Conservation (phyloP, 2,329 filamentous ascomycete species). For the Penicillium sclerotigenum region DNA sequence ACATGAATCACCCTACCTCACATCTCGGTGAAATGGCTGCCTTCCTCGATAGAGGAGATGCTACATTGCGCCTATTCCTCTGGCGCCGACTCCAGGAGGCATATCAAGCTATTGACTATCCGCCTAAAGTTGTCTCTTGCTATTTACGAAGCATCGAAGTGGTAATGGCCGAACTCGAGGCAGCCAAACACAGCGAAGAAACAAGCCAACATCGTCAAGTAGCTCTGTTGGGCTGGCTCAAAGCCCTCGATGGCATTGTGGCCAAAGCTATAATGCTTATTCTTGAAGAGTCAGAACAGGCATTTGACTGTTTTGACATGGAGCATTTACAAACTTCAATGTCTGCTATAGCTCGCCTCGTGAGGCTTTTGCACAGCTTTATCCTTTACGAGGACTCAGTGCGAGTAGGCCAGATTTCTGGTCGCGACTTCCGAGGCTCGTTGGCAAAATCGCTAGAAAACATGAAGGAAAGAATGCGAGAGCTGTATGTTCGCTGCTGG, state of each 20-base stretch:
- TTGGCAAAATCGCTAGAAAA: constrained; percentile 42
- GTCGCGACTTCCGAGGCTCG: constrained; percentile 56
- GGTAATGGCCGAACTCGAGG: constrained; percentile 67
- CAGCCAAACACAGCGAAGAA: constrained; percentile 54
- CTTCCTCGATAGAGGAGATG: constrained; percentile 77
- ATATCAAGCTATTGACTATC: constrained; percentile 78
- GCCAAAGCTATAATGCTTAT: constrained; percentile 67
- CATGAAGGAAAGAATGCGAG: constrained; percentile 69
- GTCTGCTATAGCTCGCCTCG: constrained; percentile 66
- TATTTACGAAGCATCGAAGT: constrained; percentile 81
- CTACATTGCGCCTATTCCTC: constrained; percentile 77
- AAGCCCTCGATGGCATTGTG: constrained; percentile 73
- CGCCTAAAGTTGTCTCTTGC: constrained; percentile 85
- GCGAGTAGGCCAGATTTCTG: constrained; percentile 67
- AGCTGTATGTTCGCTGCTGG: constrained; percentile 86
- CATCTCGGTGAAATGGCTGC: constrained; percentile 75
- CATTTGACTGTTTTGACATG: constrained; percentile 82
- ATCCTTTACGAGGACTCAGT: constrained; percentile 81
- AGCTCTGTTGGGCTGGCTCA: constrained; percentile 71
- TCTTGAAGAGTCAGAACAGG: constrained; percentile 59
- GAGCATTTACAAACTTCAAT: constrained; percentile 72
- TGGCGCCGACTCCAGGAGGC: constrained; percentile 91
- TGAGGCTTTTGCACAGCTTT: constrained; percentile 72
- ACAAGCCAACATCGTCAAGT: constrained; percentile 64
- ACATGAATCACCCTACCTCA: constrained; percentile 44